Evolutionary conservation across 257 asterid genomes (phyloP), one percentile per base, ranked within the genome.

Genomic region (Salvia rosmarinus): DNA sequence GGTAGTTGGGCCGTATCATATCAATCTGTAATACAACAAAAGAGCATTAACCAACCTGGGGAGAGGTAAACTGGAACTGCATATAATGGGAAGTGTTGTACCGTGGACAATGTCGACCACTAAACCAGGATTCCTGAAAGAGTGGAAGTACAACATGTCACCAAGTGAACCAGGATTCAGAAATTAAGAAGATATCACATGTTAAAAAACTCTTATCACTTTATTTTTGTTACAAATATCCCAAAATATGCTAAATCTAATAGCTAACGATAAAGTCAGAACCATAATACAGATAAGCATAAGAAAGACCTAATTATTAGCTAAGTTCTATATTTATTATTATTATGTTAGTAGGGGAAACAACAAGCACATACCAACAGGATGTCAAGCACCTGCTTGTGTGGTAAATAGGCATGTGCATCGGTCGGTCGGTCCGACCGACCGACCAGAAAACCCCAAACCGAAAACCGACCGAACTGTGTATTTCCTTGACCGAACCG

Each of bases 121-220:
- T 76, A 94, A 75, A 78, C 97, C 97, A 68, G 96, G 96, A 71
- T 87, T 84, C 25, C 79, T 87, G 81, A 74, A 85, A 21, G 95
- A 85, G 87, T 94, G 97, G 79, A 94, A 88, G 84, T 91, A 89
- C 76, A 94, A 57, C 97, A 94, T 94, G 86, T 94, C 97, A 16
- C 99, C 99, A 39, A 89, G 78, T 5, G 97, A 94, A 74, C 96
- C 99, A 68, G 17, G 57, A 30, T 16, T 11, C 57, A 64, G 59
- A 67, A 60, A 30, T 46, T 21, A 51, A n/a, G 66, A 8, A 55
- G 42, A 40, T 58, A 70, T 58, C 19, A 52, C 61, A 60, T 20
- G 59, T 51, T 1, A 52, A 16, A 62, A 20, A 47, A 23, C 44
- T 10, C 8, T 25, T 30, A 17, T n/a, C 49, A 12, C 14, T 12